A percentile compares a stretch with the other conserved stretches of the same genome.
Evolutionary conservation across 345 rosid species (phyloP).

Genomic region (Trapa bicornis): DNA sequence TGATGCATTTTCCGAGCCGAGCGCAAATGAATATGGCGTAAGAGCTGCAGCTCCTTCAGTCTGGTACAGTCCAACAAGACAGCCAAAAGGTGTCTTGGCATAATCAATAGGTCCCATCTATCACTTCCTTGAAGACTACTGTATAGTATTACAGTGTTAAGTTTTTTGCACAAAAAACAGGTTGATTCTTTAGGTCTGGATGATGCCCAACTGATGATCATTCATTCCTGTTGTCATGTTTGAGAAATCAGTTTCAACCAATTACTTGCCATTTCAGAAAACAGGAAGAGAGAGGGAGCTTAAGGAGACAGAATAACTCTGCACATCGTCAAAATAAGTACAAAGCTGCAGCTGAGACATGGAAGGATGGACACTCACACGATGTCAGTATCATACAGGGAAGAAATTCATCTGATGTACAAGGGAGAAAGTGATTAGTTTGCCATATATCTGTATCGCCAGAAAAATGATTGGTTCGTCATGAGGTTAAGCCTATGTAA

Average conservation of each 20-base stretch:
- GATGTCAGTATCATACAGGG: background rate
- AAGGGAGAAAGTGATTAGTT: too few relatives aligned
- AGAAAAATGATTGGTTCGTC: too few relatives aligned
- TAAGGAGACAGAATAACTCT: too few relatives aligned
- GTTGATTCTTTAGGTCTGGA: too few relatives aligned
- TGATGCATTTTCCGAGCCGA: too few relatives aligned
- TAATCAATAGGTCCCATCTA: conserved; percentile 14
- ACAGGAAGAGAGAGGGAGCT: too few relatives aligned
- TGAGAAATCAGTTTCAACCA: background rate
- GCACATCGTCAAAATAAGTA: background rate
- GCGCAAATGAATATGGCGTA: background rate
- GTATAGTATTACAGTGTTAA: background rate
- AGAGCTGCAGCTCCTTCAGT: background rate
- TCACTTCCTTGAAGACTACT: conserved; percentile 4
- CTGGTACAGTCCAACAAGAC: background rate
- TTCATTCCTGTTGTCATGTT: background rate
- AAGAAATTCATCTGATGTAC: background rate
- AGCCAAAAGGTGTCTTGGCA: conserved; percentile 15
- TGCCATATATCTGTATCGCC: too few relatives aligned
- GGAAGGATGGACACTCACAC: background rate
- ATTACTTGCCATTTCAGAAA: background rate
- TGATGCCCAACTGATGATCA: background rate
- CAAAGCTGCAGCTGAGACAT: background rate
- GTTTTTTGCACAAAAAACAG: background rate
- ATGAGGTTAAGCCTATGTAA: too few relatives aligned